Base-by-base conservation (phyloP, 192 early-diverging fungal species). In the Gonapodya sp. region DNA sequence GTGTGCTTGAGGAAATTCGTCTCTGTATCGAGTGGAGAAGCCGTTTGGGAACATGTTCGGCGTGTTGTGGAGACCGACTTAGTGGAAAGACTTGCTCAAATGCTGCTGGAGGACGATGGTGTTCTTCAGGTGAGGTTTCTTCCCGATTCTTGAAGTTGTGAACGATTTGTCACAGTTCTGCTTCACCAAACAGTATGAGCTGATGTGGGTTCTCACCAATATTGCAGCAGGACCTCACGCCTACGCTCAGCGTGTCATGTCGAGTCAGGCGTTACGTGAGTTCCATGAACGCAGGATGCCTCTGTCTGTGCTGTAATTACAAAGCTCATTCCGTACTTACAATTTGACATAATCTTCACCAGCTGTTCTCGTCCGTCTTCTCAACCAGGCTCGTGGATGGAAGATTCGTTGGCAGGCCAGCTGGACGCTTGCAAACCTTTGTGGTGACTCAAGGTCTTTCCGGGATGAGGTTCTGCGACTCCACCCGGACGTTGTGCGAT, bases 21-120 rank as follows among this genome's bases (percentile, higher is more conserved):
- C 46, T 64, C 46, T 64, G 46, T 64, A 8, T 64, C 46, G 8
- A 64, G 24, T 64, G 46, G 46, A 8, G 46, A 64, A 8, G 46
- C 46, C 46, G 46, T 64, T 24, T 64, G 46, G 46, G 46, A 64
- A 64, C 46, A 64, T 64, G 46, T 64, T 64, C 46, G 46, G 46
- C 46, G 24, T 8, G 46, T 64, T 24, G 46, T 64, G 8, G 46
- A 64, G 46, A 8, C 24, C 8, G 24, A 64, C 46, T 24, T 64
- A 16, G 46, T 64, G 8, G 46, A 64, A 8, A 64, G 46, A 24
- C 46, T 64, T 24, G 46, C 46, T 8, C 8, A 64, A 8, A 64
- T 64, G 46, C 46, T 64, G 46, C 46, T 64, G 8, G 46, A 64
- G 46, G 46, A 64, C 46, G 46, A 64, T 24, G 46, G 46, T 8